Base-by-base conservation (phyloP, 495 filamentous ascomycete species). In the Melanomma pulvis-pyrius region DNA sequence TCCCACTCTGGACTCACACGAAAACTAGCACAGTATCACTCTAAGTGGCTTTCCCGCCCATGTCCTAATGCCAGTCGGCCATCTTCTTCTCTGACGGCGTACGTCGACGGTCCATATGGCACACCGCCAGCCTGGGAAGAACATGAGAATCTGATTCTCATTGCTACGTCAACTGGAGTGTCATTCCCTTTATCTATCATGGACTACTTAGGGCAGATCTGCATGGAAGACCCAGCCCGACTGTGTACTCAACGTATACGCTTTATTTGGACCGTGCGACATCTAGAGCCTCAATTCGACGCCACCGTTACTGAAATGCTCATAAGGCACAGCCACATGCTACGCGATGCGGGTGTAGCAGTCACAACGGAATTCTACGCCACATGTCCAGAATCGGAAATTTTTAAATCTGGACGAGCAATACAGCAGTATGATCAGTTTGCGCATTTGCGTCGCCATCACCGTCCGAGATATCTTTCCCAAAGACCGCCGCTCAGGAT, bases 141-240 rank as follows among this genome's bases (percentile, higher is more conserved):
- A 6, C 65, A 64, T 47, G 61, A 59, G 21, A 54, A 41, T 25
- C 51, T 69, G 2, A 29, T 59, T 22, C 55, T 69, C 21, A 54
- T 69, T 28, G 53, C 61, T 5, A 57, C 67, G 11, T 63, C 60
- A 29, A 69, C 67, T 21, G 67, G 67, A 3, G 67, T 65, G 3
- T 60, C 67, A 1, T 69, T 69, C 29, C 39, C 55, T 1, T 19
- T 69, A n/a, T 59, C 67, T 0, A 50, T 69, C 24, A 17, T 68
- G 36, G 59, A 63, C 25, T 63, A 62, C 26, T 52, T 68, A 17
- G 58, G 30, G 22, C 49, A 44, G 24, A 39, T 63, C 6, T 58
- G 36, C 22, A 15, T 19, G 9, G 36, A 28, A 9, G 36, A 24
- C 15, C 30, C 19, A 17, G 13, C 12, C 2, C 12, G 12, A 4